phyloP scores from a whole-genome alignment of 2,329 filamentous ascomycete genomes.

The Mycosphaerella sp. region DNA sequence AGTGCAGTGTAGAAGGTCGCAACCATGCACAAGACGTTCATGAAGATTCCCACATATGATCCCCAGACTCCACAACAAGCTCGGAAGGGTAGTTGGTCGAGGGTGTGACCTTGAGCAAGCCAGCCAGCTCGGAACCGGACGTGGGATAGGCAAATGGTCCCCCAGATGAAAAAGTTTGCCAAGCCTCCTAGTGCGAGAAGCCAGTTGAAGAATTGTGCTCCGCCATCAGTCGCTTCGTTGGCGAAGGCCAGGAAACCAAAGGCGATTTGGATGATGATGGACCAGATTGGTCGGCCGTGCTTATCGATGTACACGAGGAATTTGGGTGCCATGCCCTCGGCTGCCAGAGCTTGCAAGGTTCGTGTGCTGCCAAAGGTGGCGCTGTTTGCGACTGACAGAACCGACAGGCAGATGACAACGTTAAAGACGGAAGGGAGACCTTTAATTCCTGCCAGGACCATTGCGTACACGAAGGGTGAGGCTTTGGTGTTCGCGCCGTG shows the following conservation, averaged over 20 bases:
- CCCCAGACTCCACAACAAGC: conserved; percentile 52
- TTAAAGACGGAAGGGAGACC: conserved; percentile 62
- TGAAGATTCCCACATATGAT: conserved; percentile 34
- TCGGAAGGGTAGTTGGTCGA: conserved; percentile 59
- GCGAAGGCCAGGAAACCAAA: conserved; percentile 73
- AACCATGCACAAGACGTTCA: conserved; percentile 61
- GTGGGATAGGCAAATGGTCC: conserved; percentile 75
- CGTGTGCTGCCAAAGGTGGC: conserved; percentile 58
- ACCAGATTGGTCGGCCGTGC: conserved; percentile 72
- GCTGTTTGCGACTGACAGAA: conserved; percentile 54
- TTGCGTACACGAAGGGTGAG: conserved; percentile 60
- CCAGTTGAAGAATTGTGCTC: conserved; percentile 68
- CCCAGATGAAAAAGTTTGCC: conserved; percentile 71
- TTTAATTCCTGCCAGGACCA: conserved; percentile 53
- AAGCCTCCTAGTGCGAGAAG: conserved; percentile 67
- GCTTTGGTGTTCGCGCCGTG: conserved; percentile 31
- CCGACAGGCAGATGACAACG: conserved; percentile 57
- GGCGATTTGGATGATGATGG: conserved; percentile 60
- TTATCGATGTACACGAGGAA: conserved; percentile 57
- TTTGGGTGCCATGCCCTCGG: conserved; percentile 51
- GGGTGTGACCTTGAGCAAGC: conserved; percentile 56
- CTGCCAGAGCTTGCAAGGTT: conserved; percentile 80
- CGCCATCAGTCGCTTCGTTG: conserved; percentile 53
- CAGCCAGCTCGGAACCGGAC: conserved; percentile 80
- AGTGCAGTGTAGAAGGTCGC: conserved; percentile 74